A percentile compares a stretch with the other conserved stretches of the same genome.
These are phyloP conservation scores for Linum tenue DNA, from an alignment of 345 rosid species.

Conservation along the genomic window DNA sequence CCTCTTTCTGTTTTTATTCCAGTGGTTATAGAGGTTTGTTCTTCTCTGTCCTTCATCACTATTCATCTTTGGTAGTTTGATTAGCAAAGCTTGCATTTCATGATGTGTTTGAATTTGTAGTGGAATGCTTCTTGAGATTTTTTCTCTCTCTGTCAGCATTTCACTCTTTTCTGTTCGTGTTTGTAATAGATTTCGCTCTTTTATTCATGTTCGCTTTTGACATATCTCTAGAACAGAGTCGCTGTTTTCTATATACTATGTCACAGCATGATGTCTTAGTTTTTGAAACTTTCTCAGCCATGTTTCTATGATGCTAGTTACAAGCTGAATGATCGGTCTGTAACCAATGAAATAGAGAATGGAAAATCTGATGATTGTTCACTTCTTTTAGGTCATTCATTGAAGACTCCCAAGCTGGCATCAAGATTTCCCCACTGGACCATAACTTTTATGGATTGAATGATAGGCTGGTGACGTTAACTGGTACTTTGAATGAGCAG, in stretches of 20 bases:
- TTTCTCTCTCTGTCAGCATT: no score
- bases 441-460: conserved; percentile 70
- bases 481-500: conserved; percentile 86
- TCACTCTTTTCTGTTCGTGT: no score
- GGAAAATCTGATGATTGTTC: conserved; percentile 16
- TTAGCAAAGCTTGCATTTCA: not conserved
- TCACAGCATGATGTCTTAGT: no score
- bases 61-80: not conserved
- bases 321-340: not conserved
- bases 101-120: no score
- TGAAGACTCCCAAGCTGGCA: conserved; percentile 90
- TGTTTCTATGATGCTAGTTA: conserved; percentile 1
- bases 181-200: no score
- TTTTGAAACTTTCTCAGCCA: conserved; percentile 1
- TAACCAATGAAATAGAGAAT: not conserved
- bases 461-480: conserved; percentile 88
- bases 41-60: not conserved
- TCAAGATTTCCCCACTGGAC: conserved; percentile 91
- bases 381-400: conserved; percentile 69
- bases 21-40: not conserved
- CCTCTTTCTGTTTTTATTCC: not conserved
- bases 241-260: no score
- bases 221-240: no score
- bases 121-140: no score
- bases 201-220: no score